Base-by-base conservation (phyloP, 352 stramenopile genomes). In the Globisporangium echinulatum region DNA sequence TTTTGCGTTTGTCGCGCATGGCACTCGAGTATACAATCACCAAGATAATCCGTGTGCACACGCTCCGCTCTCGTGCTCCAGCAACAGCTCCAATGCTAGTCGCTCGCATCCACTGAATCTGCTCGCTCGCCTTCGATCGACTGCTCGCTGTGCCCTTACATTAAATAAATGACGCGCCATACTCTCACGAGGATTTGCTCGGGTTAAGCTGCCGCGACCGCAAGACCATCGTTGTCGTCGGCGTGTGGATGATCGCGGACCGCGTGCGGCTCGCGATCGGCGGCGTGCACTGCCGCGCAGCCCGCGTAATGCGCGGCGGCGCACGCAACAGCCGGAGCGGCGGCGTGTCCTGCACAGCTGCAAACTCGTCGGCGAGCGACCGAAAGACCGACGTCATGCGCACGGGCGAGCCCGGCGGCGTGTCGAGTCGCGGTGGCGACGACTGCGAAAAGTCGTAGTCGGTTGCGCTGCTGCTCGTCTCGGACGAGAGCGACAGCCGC, bases 281-380 rank as follows among this genome's bases (percentile, higher is more conserved):
- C 14, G 74, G 68, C 7, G 64, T 74, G 7, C 66, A 79, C 53
- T 70, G 56, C 7, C 75, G 64, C 8, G 74, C 70, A 0, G 73
- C 71, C 33, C 79, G 64, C 13, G 76, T 74, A 68, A 86, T 86
- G 13, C 61, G 58, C 6, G 79, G 79, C 52, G 74, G 76, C 9
- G 76, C 67, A 5, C 72, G 76, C 13, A 87, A 64, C 14, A 68
- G 64, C 5, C 70, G 68, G 5, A 69, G 64, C 38, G 72, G 71
- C 10, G 74, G 77, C 15, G 77, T 81, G 51, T 87, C 73, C 39
- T 85, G 73, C 54, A 82, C 80, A 4, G 75, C 79, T 11, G 72
- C 77, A 50, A 89, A 89, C 57, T 89, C 79, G 36, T 77, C 74
- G 37, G 77, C 79, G 14, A 89, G 67, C 25, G 79, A 89, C 13